A percentile compares a stretch with the other conserved stretches of the same genome.
These are phyloP conservation scores for Tilletia setariae DNA, from an alignment of 1,284 basidiomycete species.

Conservation along the genomic window DNA sequence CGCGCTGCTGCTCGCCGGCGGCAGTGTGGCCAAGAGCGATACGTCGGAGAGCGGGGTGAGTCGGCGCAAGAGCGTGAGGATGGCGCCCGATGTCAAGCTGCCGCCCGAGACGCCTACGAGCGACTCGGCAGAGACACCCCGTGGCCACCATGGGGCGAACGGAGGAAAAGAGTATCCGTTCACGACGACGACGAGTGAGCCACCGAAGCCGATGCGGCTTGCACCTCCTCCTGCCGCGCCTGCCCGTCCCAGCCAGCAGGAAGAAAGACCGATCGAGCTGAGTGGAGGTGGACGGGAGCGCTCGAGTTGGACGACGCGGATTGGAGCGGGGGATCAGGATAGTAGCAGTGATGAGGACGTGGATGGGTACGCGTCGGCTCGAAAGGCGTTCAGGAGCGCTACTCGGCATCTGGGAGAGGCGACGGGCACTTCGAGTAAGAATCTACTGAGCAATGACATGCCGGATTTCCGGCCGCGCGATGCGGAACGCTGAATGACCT, in stretches of 20 bases:
- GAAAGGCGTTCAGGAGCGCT: constrained; percentile 45
- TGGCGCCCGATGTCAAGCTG: constrained; percentile 48
- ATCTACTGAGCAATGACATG: no score
- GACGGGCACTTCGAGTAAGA: constrained; percentile 28
- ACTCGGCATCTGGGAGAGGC: constrained; percentile 41
- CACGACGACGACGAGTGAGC: background rate
- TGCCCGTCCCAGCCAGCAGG: constrained; percentile 27
- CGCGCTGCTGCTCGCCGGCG: background rate
- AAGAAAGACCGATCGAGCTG: constrained; percentile 27
- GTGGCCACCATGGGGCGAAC: constrained; percentile 20
- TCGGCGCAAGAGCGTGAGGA: constrained; percentile 48
- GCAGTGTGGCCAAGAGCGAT: constrained; percentile 24
- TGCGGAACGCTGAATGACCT: background rate
- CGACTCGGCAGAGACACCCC: background rate
- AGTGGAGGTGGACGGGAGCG: constrained; percentile 28
- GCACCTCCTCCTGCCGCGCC: constrained; percentile 28
- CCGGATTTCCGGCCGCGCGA: no score
- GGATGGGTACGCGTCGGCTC: constrained; percentile 40
- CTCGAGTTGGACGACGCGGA: constrained; percentile 44
- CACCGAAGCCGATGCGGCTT: background rate
- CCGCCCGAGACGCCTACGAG: constrained; percentile 40
- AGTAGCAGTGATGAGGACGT: constrained; percentile 45
- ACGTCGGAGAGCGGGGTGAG: constrained; percentile 26
- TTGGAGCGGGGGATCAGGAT: constrained; percentile 27
- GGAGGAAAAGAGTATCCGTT: constrained; percentile 27